These are phyloP conservation scores for Chaetomium sp. DNA, from an alignment of 2,329 filamentous ascomycete genomes.

Conservation along the genomic window DNA sequence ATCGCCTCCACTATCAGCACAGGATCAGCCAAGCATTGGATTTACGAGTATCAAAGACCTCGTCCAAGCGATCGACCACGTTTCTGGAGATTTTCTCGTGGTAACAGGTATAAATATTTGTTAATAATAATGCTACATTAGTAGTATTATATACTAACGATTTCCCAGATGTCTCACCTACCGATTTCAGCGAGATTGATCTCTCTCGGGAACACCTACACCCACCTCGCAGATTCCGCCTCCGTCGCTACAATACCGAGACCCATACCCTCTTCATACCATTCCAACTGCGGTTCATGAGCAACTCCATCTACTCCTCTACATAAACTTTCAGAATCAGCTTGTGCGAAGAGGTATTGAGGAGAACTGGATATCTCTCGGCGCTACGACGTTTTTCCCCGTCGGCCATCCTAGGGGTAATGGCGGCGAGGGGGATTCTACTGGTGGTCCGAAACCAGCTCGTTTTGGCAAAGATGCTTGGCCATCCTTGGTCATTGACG, in stretches of 20 bases:
- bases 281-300: neutral
- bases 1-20: too few relatives aligned
- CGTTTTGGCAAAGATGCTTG: slow-evolving; percentile 6
- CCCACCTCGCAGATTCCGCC: neutral
- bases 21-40: neutral
- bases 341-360: neutral
- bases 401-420: slow-evolving; percentile 3
- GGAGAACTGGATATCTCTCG: neutral
- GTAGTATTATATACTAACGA: neutral
- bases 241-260: neutral
- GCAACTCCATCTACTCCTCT: neutral
- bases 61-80: neutral
- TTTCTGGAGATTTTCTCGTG: neutral
- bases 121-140: neutral
- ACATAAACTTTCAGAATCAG: neutral
- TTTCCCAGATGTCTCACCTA: neutral
- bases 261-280: neutral
- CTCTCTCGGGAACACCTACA: neutral
- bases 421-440: slow-evolving; percentile 14
- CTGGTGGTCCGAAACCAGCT: slow-evolving; percentile 9
- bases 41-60: neutral
- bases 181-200: neutral
- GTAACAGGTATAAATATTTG: neutral
- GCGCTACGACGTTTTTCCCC: neutral
- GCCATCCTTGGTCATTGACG: slow-evolving; percentile 28